A percentile compares a stretch with the other conserved stretches of the same genome.
Evolutionary conservation across 202 grass and related monocot species (phyloP).

Genomic region (Zizania palustris): DNA sequence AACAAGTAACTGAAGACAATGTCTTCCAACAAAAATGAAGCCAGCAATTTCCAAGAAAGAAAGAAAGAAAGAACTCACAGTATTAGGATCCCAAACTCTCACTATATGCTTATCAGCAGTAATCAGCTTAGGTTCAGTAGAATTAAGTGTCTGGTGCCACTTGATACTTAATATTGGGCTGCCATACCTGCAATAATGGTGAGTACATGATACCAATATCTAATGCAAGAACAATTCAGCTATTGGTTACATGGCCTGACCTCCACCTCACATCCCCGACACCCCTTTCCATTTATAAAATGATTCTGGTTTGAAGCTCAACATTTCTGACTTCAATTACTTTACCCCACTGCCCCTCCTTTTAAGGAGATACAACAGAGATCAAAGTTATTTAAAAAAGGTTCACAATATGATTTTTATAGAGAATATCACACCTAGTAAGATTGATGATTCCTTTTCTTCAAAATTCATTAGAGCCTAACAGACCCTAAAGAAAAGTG

Average conservation of each 20-base stretch:
- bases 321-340: no score
- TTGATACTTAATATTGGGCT: constrained; percentile 86
- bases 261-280: not conserved
- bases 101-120: constrained; percentile 86
- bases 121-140: constrained; percentile 80
- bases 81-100: constrained; percentile 97
- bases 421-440: constrained; percentile 11
- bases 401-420: not conserved
- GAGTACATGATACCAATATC: constrained; percentile 5
- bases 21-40: not conserved
- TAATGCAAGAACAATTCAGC: constrained; percentile 23
- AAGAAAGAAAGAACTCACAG: constrained; percentile 59
- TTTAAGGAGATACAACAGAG: not conserved
- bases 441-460: constrained; percentile 1
- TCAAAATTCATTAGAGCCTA: not conserved
- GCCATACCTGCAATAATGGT: constrained; percentile 67
- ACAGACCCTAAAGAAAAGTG: not conserved
- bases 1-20: constrained; percentile 14
- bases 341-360: no score
- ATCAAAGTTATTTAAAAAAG: not conserved
- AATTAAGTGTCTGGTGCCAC: constrained; percentile 94
- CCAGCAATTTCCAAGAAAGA: not conserved
- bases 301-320: not conserved
- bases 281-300: not conserved
- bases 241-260: not conserved